phyloP scores from a whole-genome alignment of 352 stramenopile genomes.

The Pythium myriotylum region DNA sequence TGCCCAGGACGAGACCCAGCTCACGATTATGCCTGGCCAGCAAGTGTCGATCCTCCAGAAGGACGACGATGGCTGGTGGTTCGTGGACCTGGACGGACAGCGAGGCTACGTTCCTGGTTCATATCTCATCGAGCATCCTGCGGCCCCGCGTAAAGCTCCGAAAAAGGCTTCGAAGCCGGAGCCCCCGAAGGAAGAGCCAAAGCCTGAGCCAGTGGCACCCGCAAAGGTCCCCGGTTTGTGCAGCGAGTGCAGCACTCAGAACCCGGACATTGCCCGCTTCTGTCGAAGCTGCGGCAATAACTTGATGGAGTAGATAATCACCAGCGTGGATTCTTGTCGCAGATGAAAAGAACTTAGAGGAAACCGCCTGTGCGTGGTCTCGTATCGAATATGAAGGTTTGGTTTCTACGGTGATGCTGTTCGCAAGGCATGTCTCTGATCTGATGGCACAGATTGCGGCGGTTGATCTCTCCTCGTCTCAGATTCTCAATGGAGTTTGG shows the following conservation, averaged over 20 bases:
- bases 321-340: conserved; percentile 9
- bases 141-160: conserved; percentile 15
- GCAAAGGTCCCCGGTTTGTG: conserved; percentile 56
- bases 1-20: conserved; percentile 72
- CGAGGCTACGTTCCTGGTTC: conserved; percentile 82
- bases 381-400: conserved; percentile 10
- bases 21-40: conserved; percentile 81
- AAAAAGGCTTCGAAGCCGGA: conserved; percentile 15
- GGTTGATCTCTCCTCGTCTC: not conserved
- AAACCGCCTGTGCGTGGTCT: conserved; percentile 13
- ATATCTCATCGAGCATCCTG: conserved; percentile 77
- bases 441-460: too few species aligned
- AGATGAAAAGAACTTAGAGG: conserved; percentile 18
- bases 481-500: not conserved
- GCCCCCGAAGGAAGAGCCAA: conserved; percentile 34
- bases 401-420: not conserved
- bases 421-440: not conserved
- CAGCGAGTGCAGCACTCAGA: conserved; percentile 71
- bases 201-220: conserved; percentile 13
- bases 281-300: conserved; percentile 82
- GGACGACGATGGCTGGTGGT: conserved; percentile 86
- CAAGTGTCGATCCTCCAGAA: conserved; percentile 82
- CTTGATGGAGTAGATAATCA: conserved; percentile 49
- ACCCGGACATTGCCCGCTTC: conserved; percentile 75
- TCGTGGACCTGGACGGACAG: conserved; percentile 66